phyloP scores from a whole-genome alignment of 176 grass and related monocot species.

The Aechmea fasciata region DNA sequence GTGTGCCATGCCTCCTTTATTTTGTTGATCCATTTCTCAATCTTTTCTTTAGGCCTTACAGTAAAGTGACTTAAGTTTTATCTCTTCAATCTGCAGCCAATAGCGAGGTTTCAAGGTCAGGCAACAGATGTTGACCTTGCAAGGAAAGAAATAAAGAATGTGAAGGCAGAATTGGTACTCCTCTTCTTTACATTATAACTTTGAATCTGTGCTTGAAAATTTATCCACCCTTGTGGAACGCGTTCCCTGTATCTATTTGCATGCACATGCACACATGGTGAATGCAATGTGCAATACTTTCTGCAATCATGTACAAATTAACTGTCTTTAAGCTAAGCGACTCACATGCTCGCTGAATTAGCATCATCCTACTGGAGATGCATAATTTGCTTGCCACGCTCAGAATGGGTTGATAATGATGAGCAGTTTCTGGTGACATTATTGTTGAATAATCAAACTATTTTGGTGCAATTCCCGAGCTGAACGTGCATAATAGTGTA shows the following conservation, averaged over 20 bases:
- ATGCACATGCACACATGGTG: neutral
- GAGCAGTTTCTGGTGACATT: no score
- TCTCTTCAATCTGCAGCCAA: conserved; percentile 56
- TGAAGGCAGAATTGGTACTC: conserved; percentile 91
- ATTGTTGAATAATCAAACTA: no score
- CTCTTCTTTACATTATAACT: neutral
- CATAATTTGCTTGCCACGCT: no score
- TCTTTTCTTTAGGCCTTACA: conserved; percentile 13
- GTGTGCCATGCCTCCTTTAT: neutral
- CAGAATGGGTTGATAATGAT: no score
- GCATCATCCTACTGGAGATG: no score
- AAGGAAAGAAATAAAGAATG: conserved; percentile 82
- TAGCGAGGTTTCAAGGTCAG: conserved; percentile 76
- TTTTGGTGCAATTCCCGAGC: no score
- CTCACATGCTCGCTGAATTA: no score
- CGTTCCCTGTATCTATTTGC: neutral
- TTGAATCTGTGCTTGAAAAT: neutral
- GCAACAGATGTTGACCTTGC: conserved; percentile 75
- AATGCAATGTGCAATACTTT: no score
- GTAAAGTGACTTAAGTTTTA: neutral
- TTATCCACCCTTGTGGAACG: neutral
- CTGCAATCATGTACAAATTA: no score
- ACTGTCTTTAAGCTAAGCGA: no score
- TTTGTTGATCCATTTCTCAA: neutral
- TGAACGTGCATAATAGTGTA: no score